Base-by-base conservation (phyloP, 2,329 filamentous ascomycete genomes). In the Dothideomycetidae sp. region DNA sequence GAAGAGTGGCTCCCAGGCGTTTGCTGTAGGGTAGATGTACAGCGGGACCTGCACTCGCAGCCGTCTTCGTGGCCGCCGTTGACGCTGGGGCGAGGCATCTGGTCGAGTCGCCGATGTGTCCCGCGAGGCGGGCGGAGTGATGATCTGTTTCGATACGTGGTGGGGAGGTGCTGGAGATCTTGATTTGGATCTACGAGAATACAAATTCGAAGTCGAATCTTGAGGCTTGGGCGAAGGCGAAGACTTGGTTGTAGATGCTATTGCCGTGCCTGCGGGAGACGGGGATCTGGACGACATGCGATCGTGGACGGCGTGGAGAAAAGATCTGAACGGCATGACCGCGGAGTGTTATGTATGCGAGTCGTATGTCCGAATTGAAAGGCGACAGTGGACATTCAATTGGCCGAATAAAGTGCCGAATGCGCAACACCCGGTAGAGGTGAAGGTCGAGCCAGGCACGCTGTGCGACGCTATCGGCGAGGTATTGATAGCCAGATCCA, bases 11-110 rank as follows among this genome's bases (percentile, higher is more conserved):
- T 48, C 39, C 50, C 50, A 54, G 18, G 35, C 30, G 7, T 37
- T 39, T 5, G 43, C 36, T 19, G 39, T 41, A 3, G 51, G 50
- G 34, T 50, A 53, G 42, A 50, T 53, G 46, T 53, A 54, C 17
- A 54, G 47, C 3, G 51, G 51, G 14, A 54, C 36, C n/a, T 49
- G 42, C 29, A 48, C 33, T 42, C 36, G 29, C 10, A 38, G 36
- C 7, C 21, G 21, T n/a, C n/a, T n/a, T n/a, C n/a, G n/a, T n/a
- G n/a, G n/a, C n/a, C n/a, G n/a, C n/a, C n/a, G n/a, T n/a, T n/a
- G n/a, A n/a, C n/a, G n/a, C n/a, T n/a, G n/a, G 21, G 21, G 21
- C 7, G 21, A 7, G 21, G 7, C 7, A n/a, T 7, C 7, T 26
- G 7, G 7, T 7, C 21, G 21, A n/a, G 21, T 26, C 21, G 21